Evolutionary conservation across 2,329 filamentous ascomycete genomes (phyloP).

Genomic region (Fusarium phyllophilum): DNA sequence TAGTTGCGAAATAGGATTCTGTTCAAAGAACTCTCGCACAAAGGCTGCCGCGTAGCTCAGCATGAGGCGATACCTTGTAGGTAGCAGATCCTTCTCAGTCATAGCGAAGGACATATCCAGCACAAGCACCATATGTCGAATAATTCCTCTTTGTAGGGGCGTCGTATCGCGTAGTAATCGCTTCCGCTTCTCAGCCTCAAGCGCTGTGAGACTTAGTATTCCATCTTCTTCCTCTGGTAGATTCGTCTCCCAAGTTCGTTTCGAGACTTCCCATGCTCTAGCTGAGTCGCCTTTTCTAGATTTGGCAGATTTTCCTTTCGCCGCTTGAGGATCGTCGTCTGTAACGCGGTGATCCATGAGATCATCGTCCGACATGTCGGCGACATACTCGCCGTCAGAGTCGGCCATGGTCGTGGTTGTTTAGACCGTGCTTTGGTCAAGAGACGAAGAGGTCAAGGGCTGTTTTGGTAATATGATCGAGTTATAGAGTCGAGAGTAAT

Average conservation of each 20-base stretch:
- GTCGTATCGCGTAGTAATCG: conserved; percentile 93
- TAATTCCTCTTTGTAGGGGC: conserved; percentile 94
- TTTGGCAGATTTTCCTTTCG: conserved; percentile 44
- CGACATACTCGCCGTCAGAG: conserved; percentile 77
- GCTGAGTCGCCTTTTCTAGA: conserved; percentile 53
- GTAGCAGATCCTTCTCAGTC: conserved; percentile 93
- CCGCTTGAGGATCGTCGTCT: conserved; percentile 48
- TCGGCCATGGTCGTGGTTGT: conserved; percentile 66
- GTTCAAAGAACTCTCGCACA: conserved; percentile 94
- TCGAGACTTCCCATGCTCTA: conserved; percentile 74
- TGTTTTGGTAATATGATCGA: neutral
- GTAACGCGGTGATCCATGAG: conserved; percentile 61
- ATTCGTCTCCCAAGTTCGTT: conserved; percentile 77
- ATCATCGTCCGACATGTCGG: conserved; percentile 72
- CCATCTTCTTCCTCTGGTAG: conserved; percentile 78
- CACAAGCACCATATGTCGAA: conserved; percentile 92
- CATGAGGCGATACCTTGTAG: conserved; percentile 84
- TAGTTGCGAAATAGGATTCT: conserved; percentile 97
- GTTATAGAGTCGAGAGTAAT: neutral
- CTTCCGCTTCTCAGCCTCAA: conserved; percentile 83
- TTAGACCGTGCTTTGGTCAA: neutral
- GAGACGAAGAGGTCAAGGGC: neutral
- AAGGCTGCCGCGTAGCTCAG: conserved; percentile 88
- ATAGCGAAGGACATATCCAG: conserved; percentile 94
- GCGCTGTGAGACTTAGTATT: conserved; percentile 78